Percentiles rank a stretch among this genome's conserved stretches.
phyloP scores from a whole-genome alignment of 202 grass and related monocot species.

The Carex arenaria region DNA sequence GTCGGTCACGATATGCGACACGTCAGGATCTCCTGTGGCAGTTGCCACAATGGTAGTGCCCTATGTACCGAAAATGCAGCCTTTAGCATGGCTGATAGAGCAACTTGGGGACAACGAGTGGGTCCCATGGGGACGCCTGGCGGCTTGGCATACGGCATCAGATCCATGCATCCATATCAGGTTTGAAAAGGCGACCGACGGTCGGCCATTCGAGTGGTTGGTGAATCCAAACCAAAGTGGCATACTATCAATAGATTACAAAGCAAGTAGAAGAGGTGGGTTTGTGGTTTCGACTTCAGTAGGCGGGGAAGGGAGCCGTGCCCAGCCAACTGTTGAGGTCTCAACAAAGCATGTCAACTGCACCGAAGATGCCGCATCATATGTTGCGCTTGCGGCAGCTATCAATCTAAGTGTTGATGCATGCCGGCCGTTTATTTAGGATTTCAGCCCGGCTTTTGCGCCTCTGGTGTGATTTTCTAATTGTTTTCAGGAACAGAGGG shows the following conservation, averaged over 20 bases:
- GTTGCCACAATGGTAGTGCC: conserved; percentile 8
- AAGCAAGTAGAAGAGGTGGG: neutral
- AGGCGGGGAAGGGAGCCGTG: neutral
- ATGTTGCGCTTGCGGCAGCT: neutral
- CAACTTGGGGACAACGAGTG: neutral
- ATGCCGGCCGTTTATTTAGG: neutral
- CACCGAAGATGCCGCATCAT: neutral
- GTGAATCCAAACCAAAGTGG: conserved; percentile 8
- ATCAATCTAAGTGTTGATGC: neutral
- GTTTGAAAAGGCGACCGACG: neutral
- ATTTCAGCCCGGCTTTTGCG: neutral
- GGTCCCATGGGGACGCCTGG: neutral
- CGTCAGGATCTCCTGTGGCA: neutral
- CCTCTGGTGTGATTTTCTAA: neutral
- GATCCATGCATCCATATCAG: neutral
- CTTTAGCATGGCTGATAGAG: conserved; percentile 7
- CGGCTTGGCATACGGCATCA: neutral
- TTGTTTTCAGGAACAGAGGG: neutral
- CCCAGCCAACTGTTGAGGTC: neutral
- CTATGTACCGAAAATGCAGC: conserved; percentile 1
- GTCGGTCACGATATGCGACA: conserved; percentile 1
- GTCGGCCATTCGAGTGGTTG: neutral
- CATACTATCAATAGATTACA: conserved; percentile 7
- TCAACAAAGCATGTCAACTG: neutral
- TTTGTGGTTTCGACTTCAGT: neutral